These are phyloP conservation scores for Erythrobasidium yunnanense DNA, from an alignment of 768 basidiomycete species.

Conservation along the genomic window DNA sequence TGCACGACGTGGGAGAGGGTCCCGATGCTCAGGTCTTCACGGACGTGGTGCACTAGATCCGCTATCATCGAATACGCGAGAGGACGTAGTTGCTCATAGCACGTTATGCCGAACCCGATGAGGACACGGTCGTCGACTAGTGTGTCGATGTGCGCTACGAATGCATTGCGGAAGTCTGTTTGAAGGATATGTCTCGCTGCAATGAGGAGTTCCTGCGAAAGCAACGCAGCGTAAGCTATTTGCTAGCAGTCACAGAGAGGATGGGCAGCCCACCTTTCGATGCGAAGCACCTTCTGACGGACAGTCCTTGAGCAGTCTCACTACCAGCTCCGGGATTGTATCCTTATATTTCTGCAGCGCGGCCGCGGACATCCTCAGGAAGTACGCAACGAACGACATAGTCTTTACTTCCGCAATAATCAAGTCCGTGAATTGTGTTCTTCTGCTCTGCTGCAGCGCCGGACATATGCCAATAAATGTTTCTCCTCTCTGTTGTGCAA, in stretches of 20 bases:
- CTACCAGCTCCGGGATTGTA: slow-evolving; percentile 61
- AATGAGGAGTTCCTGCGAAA: slow-evolving; percentile 68
- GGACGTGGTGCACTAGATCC: slow-evolving; percentile 84
- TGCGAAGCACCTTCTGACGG: slow-evolving; percentile 71
- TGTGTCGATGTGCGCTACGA: slow-evolving; percentile 74
- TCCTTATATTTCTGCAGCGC: slow-evolving; percentile 67
- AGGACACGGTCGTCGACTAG: slow-evolving; percentile 82
- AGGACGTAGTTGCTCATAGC: slow-evolving; percentile 74
- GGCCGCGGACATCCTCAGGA: slow-evolving; percentile 58
- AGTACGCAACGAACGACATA: slow-evolving; percentile 81
- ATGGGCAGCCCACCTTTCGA: slow-evolving; percentile 54
- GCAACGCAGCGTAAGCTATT: not conserved
- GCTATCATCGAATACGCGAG: slow-evolving; percentile 77
- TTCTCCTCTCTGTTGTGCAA: slow-evolving; percentile 68
- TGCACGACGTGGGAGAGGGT: slow-evolving; percentile 70
- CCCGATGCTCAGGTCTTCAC: slow-evolving; percentile 61
- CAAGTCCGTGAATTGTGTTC: slow-evolving; percentile 41
- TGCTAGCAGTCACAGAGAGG: not conserved
- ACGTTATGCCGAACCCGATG: slow-evolving; percentile 69
- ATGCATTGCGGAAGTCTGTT: slow-evolving; percentile 62
- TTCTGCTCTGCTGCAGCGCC: slow-evolving; percentile 67
- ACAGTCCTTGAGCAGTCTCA: slow-evolving; percentile 87
- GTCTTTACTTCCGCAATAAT: slow-evolving; percentile 46
- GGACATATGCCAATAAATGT: slow-evolving; percentile 58
- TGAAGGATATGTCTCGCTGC: slow-evolving; percentile 81